Evolutionary conservation across 2,329 filamentous ascomycete species (phyloP), one percentile per base, ranked within the genome.

Genomic region (Neonectria ditissima): DNA sequence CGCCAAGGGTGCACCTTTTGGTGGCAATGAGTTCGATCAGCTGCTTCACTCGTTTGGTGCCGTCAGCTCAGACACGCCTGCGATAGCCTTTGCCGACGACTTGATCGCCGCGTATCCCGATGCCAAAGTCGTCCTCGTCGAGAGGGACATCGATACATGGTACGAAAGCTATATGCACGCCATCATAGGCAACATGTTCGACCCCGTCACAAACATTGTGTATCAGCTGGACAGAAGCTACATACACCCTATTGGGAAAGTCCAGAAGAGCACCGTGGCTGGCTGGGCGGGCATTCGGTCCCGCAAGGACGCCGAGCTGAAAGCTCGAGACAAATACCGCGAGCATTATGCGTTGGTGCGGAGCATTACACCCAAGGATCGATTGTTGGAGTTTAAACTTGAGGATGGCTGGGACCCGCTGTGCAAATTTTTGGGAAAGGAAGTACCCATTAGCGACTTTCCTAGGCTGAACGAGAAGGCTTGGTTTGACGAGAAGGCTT

Each of bases 41-140:
- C 54, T 72, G 4, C 66, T 71, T 4, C 65, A 65, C 37, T 59
- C 55, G 9, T 69, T 62, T n/a, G 66, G 67, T 2, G 81, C 79
- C 16, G 76, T 78, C 11, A 81, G 80, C 5, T 69, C 67, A 11
- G 82, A 84, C 62, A 68, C 76, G 1, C 81, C 81, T 1, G 75
- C 76, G 3, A 75, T 71, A 26, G 68, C 77, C 34, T 64, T 62
- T 24, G 62, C 58, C 0, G 52, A 53, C 2, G 58, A 64, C 20
- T 41, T 64, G 32, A 57, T 64, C 24, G 47, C 37, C 6, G 62
- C 62, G 2, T 62, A 64, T 48, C 62, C 62, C 9, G 58, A 64
- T 14, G 62, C 62, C 18, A 56, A 62, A 13, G 58, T 64, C 16
- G 28, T 62, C 16, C 58, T 64, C 2, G 39, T 61, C 4, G 58